phyloP scores from a whole-genome alignment of 1,139 yeast genomes.

The Zygotorulaspora mrakii region DNA sequence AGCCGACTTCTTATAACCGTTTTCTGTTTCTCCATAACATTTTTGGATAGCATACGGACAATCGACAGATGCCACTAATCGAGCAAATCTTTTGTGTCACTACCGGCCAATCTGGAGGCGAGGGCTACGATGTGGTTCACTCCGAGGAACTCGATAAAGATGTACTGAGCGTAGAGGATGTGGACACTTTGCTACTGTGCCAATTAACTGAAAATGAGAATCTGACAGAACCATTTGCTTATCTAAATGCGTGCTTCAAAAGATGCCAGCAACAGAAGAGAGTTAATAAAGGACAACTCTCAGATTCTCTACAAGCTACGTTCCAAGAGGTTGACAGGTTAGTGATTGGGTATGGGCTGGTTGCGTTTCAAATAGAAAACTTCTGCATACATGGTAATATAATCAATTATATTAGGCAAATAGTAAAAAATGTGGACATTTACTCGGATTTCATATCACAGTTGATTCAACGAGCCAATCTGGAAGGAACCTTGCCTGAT shows the following conservation, averaged over 20 bases:
- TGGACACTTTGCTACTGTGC: conserved; percentile 31
- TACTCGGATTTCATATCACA: conserved; percentile 56
- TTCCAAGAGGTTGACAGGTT: conserved; percentile 52
- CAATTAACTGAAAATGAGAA: conserved; percentile 35
- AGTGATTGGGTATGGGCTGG: conserved; percentile 63
- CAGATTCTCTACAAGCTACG: conserved; percentile 40
- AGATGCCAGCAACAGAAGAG: conserved; percentile 32
- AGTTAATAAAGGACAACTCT: conserved; percentile 20
- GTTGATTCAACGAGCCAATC: conserved; percentile 54
- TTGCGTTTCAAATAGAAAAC: conserved; percentile 55
- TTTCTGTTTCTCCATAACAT: no score
- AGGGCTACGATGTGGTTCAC: conserved; percentile 22
- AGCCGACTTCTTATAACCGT: background rate
- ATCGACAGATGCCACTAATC: conserved; percentile 30
- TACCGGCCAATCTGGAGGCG: conserved; percentile 20
- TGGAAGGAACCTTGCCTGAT: conserved; percentile 63
- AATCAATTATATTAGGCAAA: conserved; percentile 32
- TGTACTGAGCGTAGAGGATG: conserved; percentile 18
- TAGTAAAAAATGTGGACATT: conserved; percentile 39
- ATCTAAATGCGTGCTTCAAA: conserved; percentile 31
- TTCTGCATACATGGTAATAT: conserved; percentile 32
- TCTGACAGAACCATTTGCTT: conserved; percentile 26
- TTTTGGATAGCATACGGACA: no score
- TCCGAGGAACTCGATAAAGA: conserved; percentile 17
- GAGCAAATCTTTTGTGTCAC: conserved; percentile 33